Conservation (phyloP, 208 protist species). For the Porcisia deanei region DNA sequence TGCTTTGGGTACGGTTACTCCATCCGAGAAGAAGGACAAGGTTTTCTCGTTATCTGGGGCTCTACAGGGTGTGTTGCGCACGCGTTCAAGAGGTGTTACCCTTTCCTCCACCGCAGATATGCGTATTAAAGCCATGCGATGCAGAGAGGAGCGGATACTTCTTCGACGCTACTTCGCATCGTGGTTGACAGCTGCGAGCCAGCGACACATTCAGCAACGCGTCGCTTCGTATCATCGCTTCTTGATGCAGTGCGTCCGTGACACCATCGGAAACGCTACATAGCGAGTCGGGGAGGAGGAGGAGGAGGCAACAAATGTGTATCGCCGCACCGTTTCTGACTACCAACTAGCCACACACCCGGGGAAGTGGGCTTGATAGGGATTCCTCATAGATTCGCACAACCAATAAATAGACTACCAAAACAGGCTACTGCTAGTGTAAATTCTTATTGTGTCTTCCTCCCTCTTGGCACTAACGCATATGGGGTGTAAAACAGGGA, state of each 20-base stretch:
- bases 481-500: neutral
- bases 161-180: conserved; percentile 13
- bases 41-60: neutral
- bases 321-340: neutral
- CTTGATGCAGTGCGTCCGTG: conserved; percentile 25
- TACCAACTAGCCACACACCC: neutral
- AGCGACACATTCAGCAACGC: conserved; percentile 23
- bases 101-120: neutral
- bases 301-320: neutral
- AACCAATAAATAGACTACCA: neutral
- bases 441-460: neutral
- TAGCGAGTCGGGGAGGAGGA: neutral
- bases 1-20: neutral
- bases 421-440: neutral
- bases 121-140: neutral
- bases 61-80: neutral
- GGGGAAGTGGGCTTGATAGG: neutral
- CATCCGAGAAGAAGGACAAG: neutral
- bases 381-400: conserved; percentile 7
- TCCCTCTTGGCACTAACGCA: neutral
- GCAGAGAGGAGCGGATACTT: conserved; percentile 11
- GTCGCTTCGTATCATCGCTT: conserved; percentile 23
- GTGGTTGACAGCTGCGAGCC: conserved; percentile 15
- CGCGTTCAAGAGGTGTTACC: neutral
- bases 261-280: conserved; percentile 2